A percentile compares a stretch with the other conserved stretches of the same genome.
Evolutionary conservation across 129 eudicot species (phyloP).

Genomic region (Helichrysum umbraculigerum): DNA sequence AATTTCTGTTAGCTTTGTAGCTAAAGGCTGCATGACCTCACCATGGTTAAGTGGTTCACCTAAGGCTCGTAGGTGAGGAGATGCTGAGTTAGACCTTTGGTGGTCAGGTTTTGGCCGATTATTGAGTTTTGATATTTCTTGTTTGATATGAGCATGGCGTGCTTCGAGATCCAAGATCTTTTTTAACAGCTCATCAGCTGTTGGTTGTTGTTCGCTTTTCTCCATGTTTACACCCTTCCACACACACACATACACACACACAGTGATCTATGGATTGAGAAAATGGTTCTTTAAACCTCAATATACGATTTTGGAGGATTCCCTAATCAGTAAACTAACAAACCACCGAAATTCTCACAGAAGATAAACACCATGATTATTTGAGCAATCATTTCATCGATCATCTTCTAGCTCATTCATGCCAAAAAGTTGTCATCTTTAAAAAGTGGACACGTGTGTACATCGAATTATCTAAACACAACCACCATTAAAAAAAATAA

Average conservation of each 20-base stretch:
- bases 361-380: neutral
- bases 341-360: neutral
- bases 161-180: constrained; percentile 73
- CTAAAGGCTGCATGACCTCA: neutral
- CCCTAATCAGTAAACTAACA: constrained; percentile 11
- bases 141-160: constrained; percentile 57
- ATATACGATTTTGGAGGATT: constrained; percentile 13
- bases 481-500: neutral
- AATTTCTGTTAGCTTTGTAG: constrained; percentile 21
- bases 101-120: constrained; percentile 16
- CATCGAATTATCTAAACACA: neutral
- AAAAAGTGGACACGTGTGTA: neutral
- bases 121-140: constrained; percentile 55
- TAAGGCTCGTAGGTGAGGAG: constrained; percentile 31
- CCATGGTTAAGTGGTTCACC: neutral
- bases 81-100: constrained; percentile 57
- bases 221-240: constrained; percentile 29
- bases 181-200: constrained; percentile 72
- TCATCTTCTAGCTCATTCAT: neutral
- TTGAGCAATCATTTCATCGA: neutral
- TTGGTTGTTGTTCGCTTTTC: constrained; percentile 27
- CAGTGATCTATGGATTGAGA: constrained; percentile 12
- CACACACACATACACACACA: neutral
- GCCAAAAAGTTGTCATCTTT: neutral
- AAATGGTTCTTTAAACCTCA: neutral